Conservation (phyloP, 352 stramenopile species). For the Phytophthora capsici region DNA sequence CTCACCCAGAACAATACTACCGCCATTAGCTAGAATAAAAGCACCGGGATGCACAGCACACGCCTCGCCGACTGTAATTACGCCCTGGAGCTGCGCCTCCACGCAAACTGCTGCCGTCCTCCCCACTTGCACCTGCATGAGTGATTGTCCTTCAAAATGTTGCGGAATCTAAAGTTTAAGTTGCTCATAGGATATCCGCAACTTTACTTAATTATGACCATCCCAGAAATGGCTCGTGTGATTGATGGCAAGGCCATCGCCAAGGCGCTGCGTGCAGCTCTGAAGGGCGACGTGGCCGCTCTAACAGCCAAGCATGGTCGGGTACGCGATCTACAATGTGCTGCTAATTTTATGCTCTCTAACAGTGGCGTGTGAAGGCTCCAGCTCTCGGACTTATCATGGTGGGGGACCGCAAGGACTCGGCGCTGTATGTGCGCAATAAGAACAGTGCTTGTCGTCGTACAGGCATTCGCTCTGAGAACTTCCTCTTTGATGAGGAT, state of each 20-base stretch:
- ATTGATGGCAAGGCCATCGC: constrained; percentile 81
- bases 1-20: constrained; percentile 62
- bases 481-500: constrained; percentile 79
- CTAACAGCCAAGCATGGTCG: constrained; percentile 59
- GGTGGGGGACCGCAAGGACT: constrained; percentile 96
- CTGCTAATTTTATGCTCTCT: neutral
- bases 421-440: constrained; percentile 97
- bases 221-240: constrained; percentile 40
- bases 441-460: constrained; percentile 97
- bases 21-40: constrained; percentile 39
- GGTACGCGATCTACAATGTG: constrained; percentile 22
- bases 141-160: neutral
- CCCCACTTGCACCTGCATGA: constrained; percentile 26
- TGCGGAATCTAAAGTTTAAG: too few relatives aligned
- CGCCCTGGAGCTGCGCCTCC: constrained; percentile 50
- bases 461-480: constrained; percentile 93
- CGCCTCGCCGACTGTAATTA: constrained; percentile 45
- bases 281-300: constrained; percentile 66
- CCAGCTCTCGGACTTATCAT: constrained; percentile 98
- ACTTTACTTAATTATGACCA: too few relatives aligned
- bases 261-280: constrained; percentile 59
- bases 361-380: constrained; percentile 36
- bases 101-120: constrained; percentile 53
- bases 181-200: too few relatives aligned
- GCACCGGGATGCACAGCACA: constrained; percentile 61